Evolutionary conservation across 2,329 filamentous ascomycete species (phyloP), one percentile per base, ranked within the genome.

Genomic region (Myriosclerotinia duriaeana): DNA sequence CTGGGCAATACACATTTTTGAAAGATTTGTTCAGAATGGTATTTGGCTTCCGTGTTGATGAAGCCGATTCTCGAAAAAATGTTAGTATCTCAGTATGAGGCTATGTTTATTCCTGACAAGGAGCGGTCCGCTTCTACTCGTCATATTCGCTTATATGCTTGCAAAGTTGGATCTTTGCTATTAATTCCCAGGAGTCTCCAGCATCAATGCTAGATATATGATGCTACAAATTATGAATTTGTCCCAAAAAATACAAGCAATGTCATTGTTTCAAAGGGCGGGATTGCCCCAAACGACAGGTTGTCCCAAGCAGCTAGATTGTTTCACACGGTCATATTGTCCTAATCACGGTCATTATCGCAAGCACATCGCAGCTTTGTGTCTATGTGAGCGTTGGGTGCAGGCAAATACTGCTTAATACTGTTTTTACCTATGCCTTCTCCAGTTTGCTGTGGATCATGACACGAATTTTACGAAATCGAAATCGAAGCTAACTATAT

Each of bases 11-110:
- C 77, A 81, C 81, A 11, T 97, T 94, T 83, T 80, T 97, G 69
- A 83, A 87, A 60, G 93, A 97, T 73, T 81, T 97, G 17, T 97
- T 91, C 79, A 85, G 86, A 64, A 83, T 94, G 52, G 92, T 97
- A 3, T 96, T 96, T 77, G 90, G 92, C 4, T 94, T 94, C 74
- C 86, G 89, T 58, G 79, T 92, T 20, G 92, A 97, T 65, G 93
- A 97, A 73, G 89, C 87, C 0, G 87, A 89, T 56, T 80, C 82
- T 64, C 82, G 89, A 70, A 89, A 90, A 73, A 85, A 83, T 66
- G 81, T 88, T 58, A 86, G 83, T 68, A 89, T 91, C 67, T 78
- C 79, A 22, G 81, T 89, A 22, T 87, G 68, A 50, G 11, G 15
- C 22, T n/a, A 8, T n/a, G 12, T n/a, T 22, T 26, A 14, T 50